Evolutionary conservation across 169 alveolate species (phyloP), one percentile per base, ranked within the genome.

Genomic region (Plasmodium fragile): DNA sequence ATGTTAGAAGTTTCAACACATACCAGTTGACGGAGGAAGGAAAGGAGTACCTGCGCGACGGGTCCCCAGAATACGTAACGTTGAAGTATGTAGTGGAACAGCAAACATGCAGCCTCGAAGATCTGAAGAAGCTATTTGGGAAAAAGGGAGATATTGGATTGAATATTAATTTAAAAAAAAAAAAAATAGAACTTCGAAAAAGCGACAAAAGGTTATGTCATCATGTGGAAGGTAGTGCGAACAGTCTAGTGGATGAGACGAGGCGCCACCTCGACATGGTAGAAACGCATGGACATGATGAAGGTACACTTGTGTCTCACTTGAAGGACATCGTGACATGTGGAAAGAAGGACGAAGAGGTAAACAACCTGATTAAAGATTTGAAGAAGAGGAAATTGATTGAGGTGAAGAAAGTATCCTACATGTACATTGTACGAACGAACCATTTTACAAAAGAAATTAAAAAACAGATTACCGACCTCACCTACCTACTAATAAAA

Each of bases 21-120:
- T 94, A 95, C 36, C 77, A 78, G 16, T 89, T 96, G 70, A 96
- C 97, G 34, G 96, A 94, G 18, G 98, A 96, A 43, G 98, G 97
- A 1, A 28, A 18, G 30, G 90, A 83, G 52, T 96, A 96, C 92
- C 83, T 96, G 22, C 78, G 22, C 22, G 70, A 95, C 10, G 97
- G 97, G 8, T 95, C 98, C 4, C 98, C 98, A 4, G 98, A 96
- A 84, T 94, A 34, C 82, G 82, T 90, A 39, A 95, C 96, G 28
- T 77, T 96, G 36, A 94, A 91, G 81, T 59, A 55, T 32, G 96
- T 95, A 11, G 39, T 92, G 4, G 92, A 83, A 7, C 49, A 93
- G 25, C 8, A 73, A 36, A 43, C 28, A 71, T 92, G 94, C 59
- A 13, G 93, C 18, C 13, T 78, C 52, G 91, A 69, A 2, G 73